Evolutionary conservation across 805 yeast genomes (phyloP), one percentile per base, ranked within the genome.

Genomic region (Candida montana): DNA sequence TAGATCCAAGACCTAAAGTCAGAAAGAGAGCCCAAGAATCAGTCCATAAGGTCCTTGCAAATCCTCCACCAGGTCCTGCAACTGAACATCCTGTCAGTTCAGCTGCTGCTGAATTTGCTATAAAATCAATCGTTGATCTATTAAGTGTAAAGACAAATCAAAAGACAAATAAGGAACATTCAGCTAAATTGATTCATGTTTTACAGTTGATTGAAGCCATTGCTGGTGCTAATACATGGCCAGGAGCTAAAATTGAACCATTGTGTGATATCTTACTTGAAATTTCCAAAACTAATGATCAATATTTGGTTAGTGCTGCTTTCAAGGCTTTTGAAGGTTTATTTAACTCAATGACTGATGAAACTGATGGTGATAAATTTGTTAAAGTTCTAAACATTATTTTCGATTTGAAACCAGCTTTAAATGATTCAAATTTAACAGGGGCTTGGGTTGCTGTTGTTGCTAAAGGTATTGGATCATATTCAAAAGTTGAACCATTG

Each of bases 401-500:
- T 33, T 75, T 86, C 52, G 84, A 83, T 46, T 70, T 90, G 56
- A 81, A 80, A 51, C 99, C 99, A 5, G 72, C 95, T 1, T 59
- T 75, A 18, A 83, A 81, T 52, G 98, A 93, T 57, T 71, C 82
- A 24, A 90, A 88, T 59, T 72, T 93, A 50, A 88, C 91, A 2
- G 96, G 95, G 12, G 77, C 96, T 11, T 93, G 99, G 99, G 73
- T 89, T 32, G 96, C 97, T 2, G 95, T 90, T 17, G 75, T 91
- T 34, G 93, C 96, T 8, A 89, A 88, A 55, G 95, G 91, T 35
- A 66, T 76, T 35, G 63, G 73, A 3, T 67, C 83, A 0, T 79
- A 75, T 49, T 63, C 83, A 5, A 61, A 60, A n/a, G 64, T 74
- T 33, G 74, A 77, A 42, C 72, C 80, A 6, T 50, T 65, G 15